These are phyloP conservation scores for Lactuca sativa DNA, from an alignment of 129 eudicot species.

Conservation along the genomic window DNA sequence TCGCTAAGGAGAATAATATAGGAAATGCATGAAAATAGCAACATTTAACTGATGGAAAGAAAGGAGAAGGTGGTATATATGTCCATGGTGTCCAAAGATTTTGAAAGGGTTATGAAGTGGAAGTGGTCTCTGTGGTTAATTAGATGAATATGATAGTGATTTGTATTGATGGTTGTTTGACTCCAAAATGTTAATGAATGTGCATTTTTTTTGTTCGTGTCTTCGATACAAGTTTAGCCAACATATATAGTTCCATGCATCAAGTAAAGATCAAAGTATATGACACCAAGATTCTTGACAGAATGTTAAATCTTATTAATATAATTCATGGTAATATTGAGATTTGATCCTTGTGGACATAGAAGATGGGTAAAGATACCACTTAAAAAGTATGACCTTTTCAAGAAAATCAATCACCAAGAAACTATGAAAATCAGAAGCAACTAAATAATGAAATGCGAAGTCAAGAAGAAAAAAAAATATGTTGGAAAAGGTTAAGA, in stretches of 20 bases:
- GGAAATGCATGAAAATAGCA: constrained; percentile 13
- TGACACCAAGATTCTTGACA: neutral
- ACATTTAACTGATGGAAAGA: constrained; percentile 8
- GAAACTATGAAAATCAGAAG: no score
- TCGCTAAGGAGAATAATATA: constrained; percentile 34
- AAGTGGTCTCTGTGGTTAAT: constrained; percentile 8
- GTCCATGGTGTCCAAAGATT: constrained; percentile 19
- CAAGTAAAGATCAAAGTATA: no score
- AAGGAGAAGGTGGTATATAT: neutral
- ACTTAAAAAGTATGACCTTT: no score
- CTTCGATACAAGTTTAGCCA: neutral
- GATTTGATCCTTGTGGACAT: no score
- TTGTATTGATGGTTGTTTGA: constrained; percentile 8
- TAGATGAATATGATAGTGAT: constrained; percentile 5
- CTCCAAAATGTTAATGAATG: constrained; percentile 1
- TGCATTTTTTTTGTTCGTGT: neutral
- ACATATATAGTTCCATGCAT: no score
- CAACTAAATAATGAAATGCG: no score
- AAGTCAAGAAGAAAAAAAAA: no score
- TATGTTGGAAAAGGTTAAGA: no score
- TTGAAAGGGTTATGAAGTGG: neutral
- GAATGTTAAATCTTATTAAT: neutral
- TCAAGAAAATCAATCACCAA: no score
- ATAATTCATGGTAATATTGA: no score
- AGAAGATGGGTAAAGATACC: no score